These are phyloP conservation scores for Schizothecium vesticola DNA, from an alignment of 495 filamentous ascomycete genomes.

Conservation along the genomic window DNA sequence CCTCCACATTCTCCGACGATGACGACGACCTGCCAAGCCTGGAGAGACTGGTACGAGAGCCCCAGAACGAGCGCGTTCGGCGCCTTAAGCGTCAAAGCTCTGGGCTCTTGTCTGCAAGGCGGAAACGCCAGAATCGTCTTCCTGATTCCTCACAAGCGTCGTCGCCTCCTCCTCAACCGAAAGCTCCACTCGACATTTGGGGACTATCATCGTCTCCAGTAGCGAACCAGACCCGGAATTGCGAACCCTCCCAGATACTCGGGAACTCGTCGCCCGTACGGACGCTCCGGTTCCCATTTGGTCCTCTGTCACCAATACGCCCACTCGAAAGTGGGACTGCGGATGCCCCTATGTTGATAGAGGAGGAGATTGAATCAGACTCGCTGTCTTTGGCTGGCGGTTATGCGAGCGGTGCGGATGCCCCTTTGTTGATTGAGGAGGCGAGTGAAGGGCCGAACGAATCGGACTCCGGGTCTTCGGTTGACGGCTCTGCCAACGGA, in stretches of 20 bases:
- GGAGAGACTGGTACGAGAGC: constrained; percentile 20
- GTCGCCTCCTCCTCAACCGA: constrained; percentile 16
- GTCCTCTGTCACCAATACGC: background rate
- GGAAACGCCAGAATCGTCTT: constrained; percentile 18
- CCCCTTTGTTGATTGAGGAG: constrained; percentile 17
- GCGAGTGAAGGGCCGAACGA: constrained; percentile 7
- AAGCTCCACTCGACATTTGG: constrained; percentile 14
- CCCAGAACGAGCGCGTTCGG: constrained; percentile 4
- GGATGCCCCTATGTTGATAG: constrained; percentile 16
- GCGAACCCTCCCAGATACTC: constrained; percentile 9
- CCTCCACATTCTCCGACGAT: constrained; percentile 27
- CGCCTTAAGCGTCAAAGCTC: constrained; percentile 20
- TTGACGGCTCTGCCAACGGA: constrained; percentile 33
- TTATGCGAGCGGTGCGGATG: background rate
- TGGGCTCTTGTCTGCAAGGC: constrained; percentile 13
- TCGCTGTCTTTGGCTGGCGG: background rate
- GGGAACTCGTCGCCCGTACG: background rate
- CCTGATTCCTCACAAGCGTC: constrained; percentile 17
- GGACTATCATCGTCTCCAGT: constrained; percentile 22
- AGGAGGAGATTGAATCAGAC: constrained; percentile 7
- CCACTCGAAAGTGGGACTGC: background rate
- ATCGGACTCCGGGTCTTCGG: constrained; percentile 13
- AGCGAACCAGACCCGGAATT: background rate
- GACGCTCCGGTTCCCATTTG: background rate
- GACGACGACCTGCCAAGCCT: constrained; percentile 38